Evolutionary conservation across 2,329 filamentous ascomycete genomes (phyloP).

Genomic region (Pseudogymnoascus destructans): DNA sequence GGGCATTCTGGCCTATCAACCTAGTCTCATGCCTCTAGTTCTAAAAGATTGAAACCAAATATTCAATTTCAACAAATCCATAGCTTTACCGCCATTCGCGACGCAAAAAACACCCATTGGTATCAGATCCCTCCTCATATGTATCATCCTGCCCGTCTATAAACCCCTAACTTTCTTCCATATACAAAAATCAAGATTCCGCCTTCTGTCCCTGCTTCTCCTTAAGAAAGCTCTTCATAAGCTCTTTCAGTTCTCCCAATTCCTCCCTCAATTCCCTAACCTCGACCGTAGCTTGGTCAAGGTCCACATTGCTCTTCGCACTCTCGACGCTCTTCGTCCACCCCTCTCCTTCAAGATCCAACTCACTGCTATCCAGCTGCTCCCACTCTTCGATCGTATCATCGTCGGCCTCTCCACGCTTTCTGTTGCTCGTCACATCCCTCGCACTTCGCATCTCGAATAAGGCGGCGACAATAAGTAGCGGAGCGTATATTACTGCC

Average conservation of each 20-base stretch:
- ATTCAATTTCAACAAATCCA: neutral
- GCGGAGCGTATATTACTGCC: constrained; percentile 69
- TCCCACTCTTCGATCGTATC: constrained; percentile 90
- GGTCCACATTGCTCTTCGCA: constrained; percentile 70
- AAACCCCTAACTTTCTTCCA: neutral
- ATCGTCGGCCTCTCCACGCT: constrained; percentile 75
- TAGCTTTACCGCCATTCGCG: neutral
- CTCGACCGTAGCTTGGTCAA: constrained; percentile 64
- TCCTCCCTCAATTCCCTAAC: constrained; percentile 45
- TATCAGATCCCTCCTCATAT: neutral
- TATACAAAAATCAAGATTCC: neutral
- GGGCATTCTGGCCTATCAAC: neutral
- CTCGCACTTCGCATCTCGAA: constrained; percentile 54
- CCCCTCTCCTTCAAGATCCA: constrained; percentile 71
- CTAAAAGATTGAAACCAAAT: neutral
- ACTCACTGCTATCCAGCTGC: constrained; percentile 48
- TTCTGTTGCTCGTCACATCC: constrained; percentile 59
- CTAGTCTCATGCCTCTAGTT: neutral
- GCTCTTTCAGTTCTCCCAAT: constrained; percentile 40
- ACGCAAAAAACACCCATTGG: neutral
- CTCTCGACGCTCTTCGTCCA: constrained; percentile 70
- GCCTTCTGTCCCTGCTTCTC: neutral
- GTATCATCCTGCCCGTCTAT: neutral
- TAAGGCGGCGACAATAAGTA: constrained; percentile 65
- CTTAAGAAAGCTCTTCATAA: constrained; percentile 15